Evolutionary conservation across 257 asterid species (phyloP).

Genomic region (Nicotiana benthamiana): DNA sequence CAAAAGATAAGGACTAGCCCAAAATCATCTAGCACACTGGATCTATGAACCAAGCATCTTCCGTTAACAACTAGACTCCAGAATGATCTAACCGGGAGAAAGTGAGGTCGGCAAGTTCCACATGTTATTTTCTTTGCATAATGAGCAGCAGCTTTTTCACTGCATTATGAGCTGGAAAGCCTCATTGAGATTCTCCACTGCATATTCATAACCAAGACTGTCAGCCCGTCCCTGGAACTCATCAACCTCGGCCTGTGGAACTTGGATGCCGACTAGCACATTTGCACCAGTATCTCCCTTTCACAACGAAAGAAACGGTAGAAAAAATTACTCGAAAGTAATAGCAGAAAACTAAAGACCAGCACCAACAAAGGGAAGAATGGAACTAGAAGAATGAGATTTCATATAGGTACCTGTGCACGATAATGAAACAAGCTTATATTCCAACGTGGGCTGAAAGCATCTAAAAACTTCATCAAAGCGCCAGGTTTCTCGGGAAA

Average conservation of each 20-base stretch:
- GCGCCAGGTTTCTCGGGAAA: slow-evolving; percentile 97
- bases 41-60: not conserved
- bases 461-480: slow-evolving; percentile 76
- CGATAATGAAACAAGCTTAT: slow-evolving; percentile 95
- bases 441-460: slow-evolving; percentile 91
- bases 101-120: not conserved
- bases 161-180: slow-evolving; percentile 78
- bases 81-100: not conserved
- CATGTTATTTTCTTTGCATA: not conserved
- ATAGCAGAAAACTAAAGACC: not conserved
- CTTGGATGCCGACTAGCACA: slow-evolving; percentile 91
- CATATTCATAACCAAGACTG: slow-evolving; percentile 68
- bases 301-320: not conserved
- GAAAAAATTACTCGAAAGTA: not conserved
- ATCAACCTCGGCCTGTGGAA: slow-evolving; percentile 46
- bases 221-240: slow-evolving; percentile 59
- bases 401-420: slow-evolving; percentile 54
- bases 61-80: not conserved
- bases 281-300: slow-evolving; percentile 96
- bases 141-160: slow-evolving; percentile 13
- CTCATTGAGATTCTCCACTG: slow-evolving; percentile 55
- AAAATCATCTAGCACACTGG: not conserved
- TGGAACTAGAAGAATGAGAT: not conserved
- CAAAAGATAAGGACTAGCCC: not conserved
- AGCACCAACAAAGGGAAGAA: not conserved